Evolutionary conservation across 2,329 filamentous ascomycete genomes (phyloP).

Genomic region (Paecilomyces variotii): DNA sequence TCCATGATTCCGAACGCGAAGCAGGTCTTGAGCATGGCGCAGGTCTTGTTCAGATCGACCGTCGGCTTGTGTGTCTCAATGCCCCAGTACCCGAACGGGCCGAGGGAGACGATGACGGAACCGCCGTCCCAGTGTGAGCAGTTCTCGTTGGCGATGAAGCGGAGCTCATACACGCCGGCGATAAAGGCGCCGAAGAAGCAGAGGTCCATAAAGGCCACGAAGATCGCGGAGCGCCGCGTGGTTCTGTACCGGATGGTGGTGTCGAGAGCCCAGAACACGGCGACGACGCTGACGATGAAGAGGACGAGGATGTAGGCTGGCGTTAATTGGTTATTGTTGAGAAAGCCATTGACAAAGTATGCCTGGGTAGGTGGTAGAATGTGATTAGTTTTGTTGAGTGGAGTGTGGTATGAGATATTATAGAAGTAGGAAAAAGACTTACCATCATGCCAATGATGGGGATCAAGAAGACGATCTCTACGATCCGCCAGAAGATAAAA

Average conservation of each 20-base stretch:
- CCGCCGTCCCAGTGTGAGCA: conserved; percentile 55
- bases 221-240: conserved; percentile 50
- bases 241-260: conserved; percentile 53
- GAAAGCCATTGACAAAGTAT: conserved; percentile 55
- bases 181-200: conserved; percentile 58
- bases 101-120: conserved; percentile 52
- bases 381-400: background rate
- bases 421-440: conserved; percentile 11
- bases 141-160: conserved; percentile 52
- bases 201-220: conserved; percentile 55
- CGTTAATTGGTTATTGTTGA: conserved; percentile 49
- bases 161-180: conserved; percentile 51
- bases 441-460: conserved; percentile 56
- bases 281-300: conserved; percentile 57
- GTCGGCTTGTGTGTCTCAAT: conserved; percentile 40
- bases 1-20: conserved; percentile 92
- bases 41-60: conserved; percentile 62
- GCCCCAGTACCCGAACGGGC: conserved; percentile 52
- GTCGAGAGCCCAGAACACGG: conserved; percentile 52
- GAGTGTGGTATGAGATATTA: conserved; percentile 1
- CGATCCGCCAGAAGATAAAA: conserved; percentile 54
- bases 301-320: conserved; percentile 54
- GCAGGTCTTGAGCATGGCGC: conserved; percentile 82
- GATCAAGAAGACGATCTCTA: conserved; percentile 55
- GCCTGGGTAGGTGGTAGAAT: conserved; percentile 25